These are phyloP conservation scores for Gaeumannomyces sp. DNA, from an alignment of 2,329 filamentous ascomycete species.

Conservation along the genomic window DNA sequence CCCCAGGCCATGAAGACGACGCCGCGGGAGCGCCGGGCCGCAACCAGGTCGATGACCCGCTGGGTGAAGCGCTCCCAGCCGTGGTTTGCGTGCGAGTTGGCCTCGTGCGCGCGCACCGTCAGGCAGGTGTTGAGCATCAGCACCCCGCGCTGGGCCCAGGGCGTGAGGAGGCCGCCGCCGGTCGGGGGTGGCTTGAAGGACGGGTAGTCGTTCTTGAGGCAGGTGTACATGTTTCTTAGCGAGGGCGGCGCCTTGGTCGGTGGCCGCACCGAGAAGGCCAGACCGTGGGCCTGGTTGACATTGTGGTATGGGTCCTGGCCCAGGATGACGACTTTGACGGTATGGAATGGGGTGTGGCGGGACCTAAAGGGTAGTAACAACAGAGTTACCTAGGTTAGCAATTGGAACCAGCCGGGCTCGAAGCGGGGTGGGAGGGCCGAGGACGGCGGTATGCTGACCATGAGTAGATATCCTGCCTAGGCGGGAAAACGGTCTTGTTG, in stretches of 20 bases:
- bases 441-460: conserved; percentile 55
- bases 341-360: conserved; percentile 80
- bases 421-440: not conserved
- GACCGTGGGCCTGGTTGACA: conserved; percentile 87
- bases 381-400: not conserved
- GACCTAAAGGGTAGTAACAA: conserved; percentile 55
- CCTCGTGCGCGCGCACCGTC: conserved; percentile 83
- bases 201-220: conserved; percentile 83
- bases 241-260: conserved; percentile 85
- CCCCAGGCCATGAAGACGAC: conserved; percentile 98
- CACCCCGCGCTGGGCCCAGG: conserved; percentile 91
- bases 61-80: conserved; percentile 96
- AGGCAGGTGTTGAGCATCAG: conserved; percentile 91
- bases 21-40: conserved; percentile 66
- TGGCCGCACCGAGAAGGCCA: conserved; percentile 90
- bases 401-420: not conserved
- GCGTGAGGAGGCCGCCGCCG: conserved; percentile 74
- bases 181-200: conserved; percentile 68
- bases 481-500: conserved; percentile 79
- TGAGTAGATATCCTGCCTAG: conserved; percentile 83
- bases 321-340: conserved; percentile 86
- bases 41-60: conserved; percentile 81
- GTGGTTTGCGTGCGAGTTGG: conserved; percentile 76
- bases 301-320: conserved; percentile 99
- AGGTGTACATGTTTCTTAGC: conserved; percentile 88